Evolutionary conservation across 2,329 filamentous ascomycete genomes (phyloP), one percentile per base, ranked within the genome.

Genomic region (Tolypocladium nubicola): DNA sequence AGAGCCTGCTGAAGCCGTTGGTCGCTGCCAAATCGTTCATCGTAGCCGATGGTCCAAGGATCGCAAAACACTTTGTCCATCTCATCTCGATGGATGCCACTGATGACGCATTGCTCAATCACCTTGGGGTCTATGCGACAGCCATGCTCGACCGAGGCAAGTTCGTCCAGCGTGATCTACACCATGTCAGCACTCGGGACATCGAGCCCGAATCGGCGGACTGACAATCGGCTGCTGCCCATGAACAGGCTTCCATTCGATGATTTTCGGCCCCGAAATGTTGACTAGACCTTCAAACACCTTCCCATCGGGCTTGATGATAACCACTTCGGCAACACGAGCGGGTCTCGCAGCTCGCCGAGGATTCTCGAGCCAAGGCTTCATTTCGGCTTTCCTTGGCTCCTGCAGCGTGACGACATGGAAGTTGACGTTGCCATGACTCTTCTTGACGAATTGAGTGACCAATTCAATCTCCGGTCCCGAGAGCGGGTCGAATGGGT

Each of bases 1-100:
- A 97, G 77, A 2, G 90, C 92, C 74, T 97, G 92, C 73, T 97
- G 92, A 4, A 96, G 82, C 56, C 92, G 85, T 49, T 90, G 79
- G 49, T 78, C 78, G 69, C 76, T 93, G 60, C 91, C 92, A 66
- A 91, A 94, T 50, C 92, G 86, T 75, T 95, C 89, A 65, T 97
- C 92, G 68, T 90, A 96, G 53, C 92, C 92, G 71, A 97, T 96
- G 1, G 92, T 96, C 92, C 92, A 97, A 13, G 90, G 90, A 69
- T 97, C 92, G 72, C 91, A 96, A 76, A 95, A 96, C 53, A 97
- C 89, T 74, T 96, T 96, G 77, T 94, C 77, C 92, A 97, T 96
- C n/a, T 58, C 54, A 8, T 52, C 35, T 33, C 21, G 19, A 41
- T 21, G 19, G 9, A 41, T 4, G 21, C 40, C 40, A 21, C 40